phyloP scores from a whole-genome alignment of 352 stramenopile species.

The Phytophthora cryptogea region DNA sequence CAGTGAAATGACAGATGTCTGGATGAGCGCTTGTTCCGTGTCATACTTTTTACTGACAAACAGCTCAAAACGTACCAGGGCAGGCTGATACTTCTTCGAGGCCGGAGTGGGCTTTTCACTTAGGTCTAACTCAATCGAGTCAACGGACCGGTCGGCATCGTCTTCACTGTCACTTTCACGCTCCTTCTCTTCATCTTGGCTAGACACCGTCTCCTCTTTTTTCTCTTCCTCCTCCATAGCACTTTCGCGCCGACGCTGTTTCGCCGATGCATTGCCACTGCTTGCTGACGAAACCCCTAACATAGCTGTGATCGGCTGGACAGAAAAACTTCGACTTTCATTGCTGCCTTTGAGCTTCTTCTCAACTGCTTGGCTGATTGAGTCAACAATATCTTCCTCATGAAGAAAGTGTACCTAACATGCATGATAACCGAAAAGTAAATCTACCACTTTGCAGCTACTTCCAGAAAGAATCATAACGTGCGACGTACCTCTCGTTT shows the following conservation, averaged over 20 bases:
- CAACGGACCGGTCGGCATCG: slow-evolving; percentile 25
- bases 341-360: slow-evolving; percentile 89
- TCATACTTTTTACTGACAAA: neutral
- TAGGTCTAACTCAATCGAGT: slow-evolving; percentile 64
- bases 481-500: slow-evolving; percentile 89
- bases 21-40: neutral
- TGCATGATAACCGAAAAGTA: neutral
- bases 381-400: slow-evolving; percentile 93
- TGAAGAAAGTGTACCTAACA: slow-evolving; percentile 93
- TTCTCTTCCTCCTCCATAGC: slow-evolving; percentile 39
- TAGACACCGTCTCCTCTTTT: slow-evolving; percentile 24
- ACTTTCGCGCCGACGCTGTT: slow-evolving; percentile 36
- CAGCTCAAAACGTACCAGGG: slow-evolving; percentile 41
- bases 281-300: slow-evolving; percentile 37
- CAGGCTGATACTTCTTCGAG: slow-evolving; percentile 75
- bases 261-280: slow-evolving; percentile 18
- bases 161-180: slow-evolving; percentile 44
- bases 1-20: neutral
- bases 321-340: slow-evolving; percentile 88
- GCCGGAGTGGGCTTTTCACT: slow-evolving; percentile 56
- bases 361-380: slow-evolving; percentile 78
- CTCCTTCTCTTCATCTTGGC: slow-evolving; percentile 32
- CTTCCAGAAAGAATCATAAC: neutral
- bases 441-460: neutral
- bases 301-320: slow-evolving; percentile 84